phyloP scores from a whole-genome alignment of 176 grass and related monocot genomes.

The Oryza coarctata region DNA sequence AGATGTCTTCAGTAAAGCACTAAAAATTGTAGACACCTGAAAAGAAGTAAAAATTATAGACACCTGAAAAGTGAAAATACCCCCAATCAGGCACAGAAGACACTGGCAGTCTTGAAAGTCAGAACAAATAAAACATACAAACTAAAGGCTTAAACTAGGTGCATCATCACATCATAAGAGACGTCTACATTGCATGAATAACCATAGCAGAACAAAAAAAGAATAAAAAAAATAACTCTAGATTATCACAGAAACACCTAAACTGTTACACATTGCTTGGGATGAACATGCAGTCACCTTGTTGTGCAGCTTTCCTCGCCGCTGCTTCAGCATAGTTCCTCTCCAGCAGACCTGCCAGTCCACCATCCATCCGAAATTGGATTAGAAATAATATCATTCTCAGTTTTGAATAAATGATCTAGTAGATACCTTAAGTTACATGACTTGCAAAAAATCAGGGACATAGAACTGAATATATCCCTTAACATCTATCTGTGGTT shows the following conservation, averaged over 20 bases:
- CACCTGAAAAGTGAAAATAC: background rate
- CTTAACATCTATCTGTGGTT: background rate
- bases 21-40: background rate
- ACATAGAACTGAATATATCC: background rate
- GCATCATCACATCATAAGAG: background rate
- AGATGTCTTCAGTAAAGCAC: background rate
- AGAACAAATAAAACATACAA: background rate
- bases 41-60: too few relatives aligned
- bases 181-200: background rate
- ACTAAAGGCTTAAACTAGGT: background rate
- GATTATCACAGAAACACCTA: background rate
- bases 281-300: background rate
- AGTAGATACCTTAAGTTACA: background rate
- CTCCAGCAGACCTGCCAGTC: slow-evolving; percentile 16
- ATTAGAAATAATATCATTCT: slow-evolving; percentile 4
- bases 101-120: background rate
- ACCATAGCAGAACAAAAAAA: background rate
- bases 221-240: background rate
- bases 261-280: background rate
- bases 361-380: background rate
- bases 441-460: background rate
- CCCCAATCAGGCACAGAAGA: background rate
- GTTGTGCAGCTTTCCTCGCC: background rate
- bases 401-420: background rate
- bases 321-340: slow-evolving; percentile 13